A percentile compares a stretch with the other conserved stretches of the same genome.
Evolutionary conservation across 2,329 filamentous ascomycete species (phyloP).

Genomic region (Penicillium sp.): DNA sequence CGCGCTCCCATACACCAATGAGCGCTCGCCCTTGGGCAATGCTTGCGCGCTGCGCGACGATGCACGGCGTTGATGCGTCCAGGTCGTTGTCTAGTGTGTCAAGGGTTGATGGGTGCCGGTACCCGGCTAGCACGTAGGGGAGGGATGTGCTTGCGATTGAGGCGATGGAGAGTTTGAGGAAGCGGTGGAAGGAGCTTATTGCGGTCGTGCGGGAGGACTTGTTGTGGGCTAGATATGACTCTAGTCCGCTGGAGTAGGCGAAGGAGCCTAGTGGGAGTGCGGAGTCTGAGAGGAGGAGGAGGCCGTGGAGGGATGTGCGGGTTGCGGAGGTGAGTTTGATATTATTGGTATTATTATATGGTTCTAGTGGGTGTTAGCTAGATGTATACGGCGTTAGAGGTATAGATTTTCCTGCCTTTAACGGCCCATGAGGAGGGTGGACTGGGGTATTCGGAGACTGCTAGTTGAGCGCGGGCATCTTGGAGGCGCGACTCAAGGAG

Average conservation of each 20-base stretch:
- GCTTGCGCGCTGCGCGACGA: slow-evolving; percentile 60
- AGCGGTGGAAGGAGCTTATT: slow-evolving; percentile 51
- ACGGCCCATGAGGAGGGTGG: slow-evolving; percentile 20
- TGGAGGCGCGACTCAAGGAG: slow-evolving; percentile 50
- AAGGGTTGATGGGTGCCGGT: slow-evolving; percentile 50
- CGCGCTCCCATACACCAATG: slow-evolving; percentile 59
- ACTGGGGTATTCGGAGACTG: slow-evolving; percentile 16
- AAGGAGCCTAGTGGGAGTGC: slow-evolving; percentile 64
- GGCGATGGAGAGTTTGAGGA: slow-evolving; percentile 56
- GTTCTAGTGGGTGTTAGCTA: slow-evolving; percentile 2
- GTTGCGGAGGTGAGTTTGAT: slow-evolving; percentile 4
- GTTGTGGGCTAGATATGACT: slow-evolving; percentile 62
- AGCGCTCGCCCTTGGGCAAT: slow-evolving; percentile 60
- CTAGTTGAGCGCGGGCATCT: slow-evolving; percentile 46
- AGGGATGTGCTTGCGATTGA: slow-evolving; percentile 59
- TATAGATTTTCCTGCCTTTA: background rate
- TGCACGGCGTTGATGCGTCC: slow-evolving; percentile 62
- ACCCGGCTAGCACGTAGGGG: slow-evolving; percentile 58
- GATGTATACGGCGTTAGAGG: background rate
- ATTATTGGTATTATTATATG: slow-evolving; percentile 8
- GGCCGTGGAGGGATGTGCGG: slow-evolving; percentile 46
- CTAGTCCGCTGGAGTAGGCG: slow-evolving; percentile 63
- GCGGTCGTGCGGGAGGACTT: slow-evolving; percentile 39
- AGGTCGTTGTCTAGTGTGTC: slow-evolving; percentile 60
- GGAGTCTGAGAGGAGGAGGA: slow-evolving; percentile 63